Evolutionary conservation across 441 rosid genomes (phyloP).

Genomic region (Eugenia klotzschiana): DNA sequence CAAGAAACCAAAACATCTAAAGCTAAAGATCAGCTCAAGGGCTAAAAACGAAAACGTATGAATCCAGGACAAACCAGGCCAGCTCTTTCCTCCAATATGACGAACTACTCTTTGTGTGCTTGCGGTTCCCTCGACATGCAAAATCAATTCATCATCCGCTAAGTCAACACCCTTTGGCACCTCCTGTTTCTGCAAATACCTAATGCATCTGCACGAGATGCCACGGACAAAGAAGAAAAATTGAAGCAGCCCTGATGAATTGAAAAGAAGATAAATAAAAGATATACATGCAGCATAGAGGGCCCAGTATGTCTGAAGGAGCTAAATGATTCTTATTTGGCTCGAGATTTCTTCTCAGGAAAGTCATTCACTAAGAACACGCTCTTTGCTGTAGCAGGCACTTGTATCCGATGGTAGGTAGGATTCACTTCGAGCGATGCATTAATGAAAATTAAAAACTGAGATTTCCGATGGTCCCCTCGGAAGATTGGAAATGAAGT

Average conservation of each 20-base stretch:
- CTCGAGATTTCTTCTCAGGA: neutral
- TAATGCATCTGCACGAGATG: conserved; percentile 37
- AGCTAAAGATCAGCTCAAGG: neutral
- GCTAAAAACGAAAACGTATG: neutral
- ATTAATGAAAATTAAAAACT: neutral
- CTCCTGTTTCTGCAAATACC: conserved; percentile 61
- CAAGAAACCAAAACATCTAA: neutral
- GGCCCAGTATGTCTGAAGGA: neutral
- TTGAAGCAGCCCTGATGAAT: neutral
- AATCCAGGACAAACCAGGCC: conserved; percentile 57
- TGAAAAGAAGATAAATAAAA: neutral
- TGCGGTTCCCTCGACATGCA: conserved; percentile 93
- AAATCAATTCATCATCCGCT: conserved; percentile 70
- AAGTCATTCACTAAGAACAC: neutral
- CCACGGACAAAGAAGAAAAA: neutral
- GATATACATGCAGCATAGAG: neutral
- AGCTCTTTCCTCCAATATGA: conserved; percentile 77
- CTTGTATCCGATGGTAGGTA: neutral
- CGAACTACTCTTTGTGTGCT: conserved; percentile 71
- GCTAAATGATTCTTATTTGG: neutral
- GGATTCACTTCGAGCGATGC: neutral
- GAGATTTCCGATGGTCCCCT: neutral
- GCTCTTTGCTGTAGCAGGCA: neutral
- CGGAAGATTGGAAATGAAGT: neutral
- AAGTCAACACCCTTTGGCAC: conserved; percentile 57